Evolutionary conservation across 73 alveolate genomes (phyloP).

Genomic region (Symbiodinium pilosum): DNA sequence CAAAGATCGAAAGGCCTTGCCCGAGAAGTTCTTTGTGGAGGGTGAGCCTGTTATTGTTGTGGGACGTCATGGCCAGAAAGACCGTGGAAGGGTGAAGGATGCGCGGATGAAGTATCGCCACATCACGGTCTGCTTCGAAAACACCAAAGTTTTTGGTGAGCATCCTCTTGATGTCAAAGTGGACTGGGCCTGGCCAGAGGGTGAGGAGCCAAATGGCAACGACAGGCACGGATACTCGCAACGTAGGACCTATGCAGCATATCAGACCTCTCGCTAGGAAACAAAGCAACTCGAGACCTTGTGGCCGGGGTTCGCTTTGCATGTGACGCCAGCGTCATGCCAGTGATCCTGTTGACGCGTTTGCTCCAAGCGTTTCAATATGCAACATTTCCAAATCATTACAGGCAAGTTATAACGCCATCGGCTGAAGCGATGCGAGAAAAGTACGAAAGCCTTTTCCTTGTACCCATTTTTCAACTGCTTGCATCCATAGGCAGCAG

Average conservation of each 20-base stretch:
- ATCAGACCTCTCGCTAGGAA: background rate
- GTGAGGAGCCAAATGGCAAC: constrained; percentile 11
- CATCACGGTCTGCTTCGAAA: constrained; percentile 28
- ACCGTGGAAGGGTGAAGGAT: constrained; percentile 35
- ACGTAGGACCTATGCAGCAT: background rate
- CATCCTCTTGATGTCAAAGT: constrained; percentile 43
- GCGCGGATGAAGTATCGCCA: background rate
- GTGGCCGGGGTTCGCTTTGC: too few species aligned
- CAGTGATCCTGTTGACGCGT: too few species aligned
- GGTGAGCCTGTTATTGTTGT: constrained; percentile 51
- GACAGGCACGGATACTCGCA: background rate
- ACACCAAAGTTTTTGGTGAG: constrained; percentile 15
- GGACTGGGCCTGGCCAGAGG: constrained; percentile 40
- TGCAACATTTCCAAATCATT: too few species aligned
- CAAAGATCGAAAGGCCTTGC: constrained; percentile 55
- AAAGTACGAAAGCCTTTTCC: too few species aligned
- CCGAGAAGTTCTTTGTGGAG: constrained; percentile 67
- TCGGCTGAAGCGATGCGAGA: too few species aligned
- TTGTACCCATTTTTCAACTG: too few species aligned
- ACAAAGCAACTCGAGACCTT: too few species aligned
- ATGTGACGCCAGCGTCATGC: too few species aligned
- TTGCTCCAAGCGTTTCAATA: too few species aligned
- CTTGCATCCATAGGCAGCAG: too few species aligned
- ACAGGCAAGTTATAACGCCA: too few species aligned
- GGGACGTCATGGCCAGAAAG: background rate